phyloP scores from a whole-genome alignment of 805 yeast genomes.

The Starmerella davenportii region DNA sequence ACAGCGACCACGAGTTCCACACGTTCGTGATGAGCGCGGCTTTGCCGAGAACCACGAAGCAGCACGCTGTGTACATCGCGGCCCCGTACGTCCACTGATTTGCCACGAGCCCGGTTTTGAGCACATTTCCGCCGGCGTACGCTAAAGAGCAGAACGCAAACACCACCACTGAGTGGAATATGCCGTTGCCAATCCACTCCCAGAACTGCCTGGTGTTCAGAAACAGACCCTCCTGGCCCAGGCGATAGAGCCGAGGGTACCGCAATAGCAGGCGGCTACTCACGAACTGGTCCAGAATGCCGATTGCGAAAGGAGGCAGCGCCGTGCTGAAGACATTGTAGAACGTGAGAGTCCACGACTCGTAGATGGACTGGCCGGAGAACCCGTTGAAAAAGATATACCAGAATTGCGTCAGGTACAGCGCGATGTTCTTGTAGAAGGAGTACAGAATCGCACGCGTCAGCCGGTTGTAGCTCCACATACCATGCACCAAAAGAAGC shows the following conservation, averaged over 20 bases:
- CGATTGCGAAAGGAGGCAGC: conserved; percentile 87
- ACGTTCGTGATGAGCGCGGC: conserved; percentile 81
- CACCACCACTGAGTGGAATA: conserved; percentile 76
- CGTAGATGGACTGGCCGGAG: conserved; percentile 90
- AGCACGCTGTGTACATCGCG: conserved; percentile 69
- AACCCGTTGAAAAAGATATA: conserved; percentile 80
- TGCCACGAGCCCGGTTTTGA: conserved; percentile 46
- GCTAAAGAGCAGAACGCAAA: conserved; percentile 56
- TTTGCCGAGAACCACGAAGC: conserved; percentile 78
- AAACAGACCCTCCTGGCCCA: conserved; percentile 78
- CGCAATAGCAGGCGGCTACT: conserved; percentile 74
- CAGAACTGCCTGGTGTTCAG: conserved; percentile 84
- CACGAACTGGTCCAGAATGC: conserved; percentile 92
- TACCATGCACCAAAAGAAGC: conserved; percentile 77
- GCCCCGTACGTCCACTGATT: conserved; percentile 96
- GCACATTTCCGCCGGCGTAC: conserved; percentile 47
- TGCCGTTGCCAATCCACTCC: conserved; percentile 95
- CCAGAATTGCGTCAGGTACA: conserved; percentile 98
- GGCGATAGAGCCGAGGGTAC: conserved; percentile 79
- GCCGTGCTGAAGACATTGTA: conserved; percentile 91
- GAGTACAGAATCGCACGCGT: conserved; percentile 85
- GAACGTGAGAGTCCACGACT: conserved; percentile 93
- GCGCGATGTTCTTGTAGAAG: conserved; percentile 84
- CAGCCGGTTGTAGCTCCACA: conserved; percentile 94
- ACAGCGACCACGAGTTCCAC: conserved; percentile 84